A percentile compares a stretch with the other conserved stretches of the same genome.
phyloP scores from a whole-genome alignment of 1,284 basidiomycete genomes.

The Cryptococcus amylolentus region DNA sequence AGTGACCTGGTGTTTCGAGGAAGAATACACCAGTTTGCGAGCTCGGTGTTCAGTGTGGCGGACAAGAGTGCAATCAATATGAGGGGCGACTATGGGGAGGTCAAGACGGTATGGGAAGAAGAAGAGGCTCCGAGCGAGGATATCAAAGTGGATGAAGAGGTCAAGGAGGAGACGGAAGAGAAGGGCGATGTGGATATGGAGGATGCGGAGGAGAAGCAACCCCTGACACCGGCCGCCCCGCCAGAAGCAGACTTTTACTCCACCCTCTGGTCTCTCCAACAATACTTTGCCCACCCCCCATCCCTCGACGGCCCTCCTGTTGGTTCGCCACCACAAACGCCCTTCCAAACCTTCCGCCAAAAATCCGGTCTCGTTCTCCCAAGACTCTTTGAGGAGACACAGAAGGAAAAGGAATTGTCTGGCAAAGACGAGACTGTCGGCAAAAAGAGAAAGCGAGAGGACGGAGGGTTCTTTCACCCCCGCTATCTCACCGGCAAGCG shows the following conservation, averaged over 20 bases:
- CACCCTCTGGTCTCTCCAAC: slow-evolving; percentile 47
- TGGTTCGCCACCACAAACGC: slow-evolving; percentile 20
- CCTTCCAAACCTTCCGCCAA: slow-evolving; percentile 35
- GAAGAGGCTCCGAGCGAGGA: not conserved
- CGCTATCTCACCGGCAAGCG: slow-evolving; percentile 43
- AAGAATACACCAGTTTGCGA: slow-evolving; percentile 43
- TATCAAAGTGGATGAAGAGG: slow-evolving; percentile 8
- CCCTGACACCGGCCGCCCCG: not conserved
- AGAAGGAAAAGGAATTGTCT: slow-evolving; percentile 31
- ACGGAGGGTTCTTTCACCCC: slow-evolving; percentile 39
- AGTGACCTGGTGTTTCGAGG: slow-evolving; percentile 42
- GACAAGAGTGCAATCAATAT: slow-evolving; percentile 48
- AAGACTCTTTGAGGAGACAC: slow-evolving; percentile 38
- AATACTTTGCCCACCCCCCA: slow-evolving; percentile 45
- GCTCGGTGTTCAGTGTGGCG: slow-evolving; percentile 38
- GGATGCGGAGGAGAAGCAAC: slow-evolving; percentile 1
- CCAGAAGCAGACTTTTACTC: slow-evolving; percentile 38
- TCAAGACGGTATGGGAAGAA: slow-evolving; percentile 42
- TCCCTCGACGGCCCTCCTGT: slow-evolving; percentile 35
- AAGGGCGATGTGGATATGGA: slow-evolving; percentile 9
- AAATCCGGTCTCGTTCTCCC: slow-evolving; percentile 42
- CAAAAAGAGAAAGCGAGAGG: slow-evolving; percentile 29
- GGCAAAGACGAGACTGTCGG: slow-evolving; percentile 26
- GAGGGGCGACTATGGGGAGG: slow-evolving; percentile 39
- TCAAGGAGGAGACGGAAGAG: slow-evolving; percentile 16